Conservation (phyloP, 2,329 filamentous ascomycete genomes). For the Curvularia hawaiiensis region DNA sequence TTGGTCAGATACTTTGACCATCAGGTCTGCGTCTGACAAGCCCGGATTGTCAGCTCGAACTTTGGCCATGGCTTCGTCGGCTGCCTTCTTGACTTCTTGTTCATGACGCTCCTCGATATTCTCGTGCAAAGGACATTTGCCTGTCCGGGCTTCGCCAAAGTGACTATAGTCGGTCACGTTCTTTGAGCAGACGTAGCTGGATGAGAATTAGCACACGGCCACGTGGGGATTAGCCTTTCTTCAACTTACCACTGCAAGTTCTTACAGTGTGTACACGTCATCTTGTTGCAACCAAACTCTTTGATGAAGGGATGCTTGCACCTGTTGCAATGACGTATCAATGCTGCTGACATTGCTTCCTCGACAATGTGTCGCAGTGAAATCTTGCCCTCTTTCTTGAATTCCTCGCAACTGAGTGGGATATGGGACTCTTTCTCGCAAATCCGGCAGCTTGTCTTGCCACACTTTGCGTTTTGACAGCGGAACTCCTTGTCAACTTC, state of each 20-base stretch:
- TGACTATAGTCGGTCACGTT: conserved; percentile 69
- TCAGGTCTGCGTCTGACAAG: conserved; percentile 62
- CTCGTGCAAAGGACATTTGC: conserved; percentile 72
- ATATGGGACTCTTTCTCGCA: conserved; percentile 74
- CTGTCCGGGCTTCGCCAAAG: conserved; percentile 61
- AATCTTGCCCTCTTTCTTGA: conserved; percentile 63
- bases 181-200: conserved; percentile 73
- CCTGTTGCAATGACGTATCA: conserved; percentile 76
- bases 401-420: conserved; percentile 72
- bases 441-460: conserved; percentile 56
- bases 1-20: conserved; percentile 61
- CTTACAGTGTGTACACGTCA: conserved; percentile 69
- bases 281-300: conserved; percentile 80
- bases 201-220: conserved; percentile 7
- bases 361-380: conserved; percentile 71
- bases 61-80: conserved; percentile 61
- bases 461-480: conserved; percentile 71
- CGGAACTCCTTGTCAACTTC: conserved; percentile 74
- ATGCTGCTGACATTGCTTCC: conserved; percentile 80
- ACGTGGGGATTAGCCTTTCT: no score
- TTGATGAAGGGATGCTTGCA: conserved; percentile 81
- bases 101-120: conserved; percentile 64
- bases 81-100: conserved; percentile 66
- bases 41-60: conserved; percentile 65
- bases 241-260: conserved; percentile 60